phyloP scores from a whole-genome alignment of 164 flowering plant genomes.

The Saururus chinensis region DNA sequence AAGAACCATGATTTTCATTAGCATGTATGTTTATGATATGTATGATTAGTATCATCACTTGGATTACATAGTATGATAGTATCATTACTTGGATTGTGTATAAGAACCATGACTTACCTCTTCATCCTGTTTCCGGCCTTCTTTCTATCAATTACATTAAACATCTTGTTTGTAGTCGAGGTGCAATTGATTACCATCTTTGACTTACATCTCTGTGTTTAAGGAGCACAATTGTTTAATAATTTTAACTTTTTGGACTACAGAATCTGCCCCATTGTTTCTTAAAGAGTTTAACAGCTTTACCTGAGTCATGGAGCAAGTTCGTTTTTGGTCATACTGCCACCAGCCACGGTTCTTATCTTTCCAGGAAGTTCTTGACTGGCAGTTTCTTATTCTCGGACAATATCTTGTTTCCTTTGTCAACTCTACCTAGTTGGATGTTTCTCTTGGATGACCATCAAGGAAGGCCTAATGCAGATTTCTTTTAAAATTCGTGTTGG shows the following conservation, averaged over 20 bases:
- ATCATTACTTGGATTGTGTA: no score
- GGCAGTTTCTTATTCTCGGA: conserved; percentile 71
- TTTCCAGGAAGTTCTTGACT: conserved; percentile 75
- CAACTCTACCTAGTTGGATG: conserved; percentile 77
- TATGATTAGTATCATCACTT: no score
- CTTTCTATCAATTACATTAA: no score
- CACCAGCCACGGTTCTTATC: conserved; percentile 39
- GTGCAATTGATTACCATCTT: no score
- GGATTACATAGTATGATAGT: no score
- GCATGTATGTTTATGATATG: no score
- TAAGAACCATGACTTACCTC: no score
- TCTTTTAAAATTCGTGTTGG: conserved; percentile 50
- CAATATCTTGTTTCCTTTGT: conserved; percentile 78
- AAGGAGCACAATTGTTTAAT: no score
- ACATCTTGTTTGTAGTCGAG: no score
- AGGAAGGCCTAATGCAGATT: conserved; percentile 45
- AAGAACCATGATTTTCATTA: no score
- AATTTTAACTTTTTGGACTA: background rate
- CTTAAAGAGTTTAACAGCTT: conserved; percentile 17
- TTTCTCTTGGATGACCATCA: conserved; percentile 28
- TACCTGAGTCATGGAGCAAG: conserved; percentile 73
- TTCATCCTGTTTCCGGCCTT: no score
- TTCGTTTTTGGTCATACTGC: conserved; percentile 49
- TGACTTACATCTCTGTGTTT: no score
- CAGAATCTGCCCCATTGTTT: conserved; percentile 43